A percentile compares a stretch with the other conserved stretches of the same genome.
These are phyloP conservation scores for Xanthoceras sorbifolium DNA, from an alignment of 345 rosid species.

Conservation along the genomic window DNA sequence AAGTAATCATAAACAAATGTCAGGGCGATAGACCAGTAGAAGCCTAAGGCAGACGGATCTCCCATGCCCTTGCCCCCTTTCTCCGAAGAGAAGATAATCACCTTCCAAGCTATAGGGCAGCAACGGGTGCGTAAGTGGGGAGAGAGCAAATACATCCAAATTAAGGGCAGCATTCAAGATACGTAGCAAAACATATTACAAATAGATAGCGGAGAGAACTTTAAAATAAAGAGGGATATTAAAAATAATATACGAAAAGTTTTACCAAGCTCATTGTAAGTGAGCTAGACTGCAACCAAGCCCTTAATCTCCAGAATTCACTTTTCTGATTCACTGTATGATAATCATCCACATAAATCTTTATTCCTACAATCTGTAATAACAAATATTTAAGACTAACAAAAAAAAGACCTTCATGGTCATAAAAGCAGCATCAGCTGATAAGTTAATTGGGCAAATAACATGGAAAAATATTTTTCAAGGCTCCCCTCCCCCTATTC, in stretches of 20 bases:
- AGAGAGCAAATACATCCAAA: background rate
- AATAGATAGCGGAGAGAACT: background rate
- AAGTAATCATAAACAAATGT: too few species aligned
- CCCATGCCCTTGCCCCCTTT: too few species aligned
- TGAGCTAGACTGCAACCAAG: constrained; percentile 93
- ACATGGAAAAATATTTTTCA: background rate
- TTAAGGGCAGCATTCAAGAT: background rate
- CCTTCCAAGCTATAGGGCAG: too few species aligned
- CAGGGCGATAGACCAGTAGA: too few species aligned
- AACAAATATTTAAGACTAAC: constrained; percentile 27
- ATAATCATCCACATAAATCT: constrained; percentile 98
- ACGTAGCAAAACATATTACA: background rate
- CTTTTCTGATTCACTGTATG: constrained; percentile 75
- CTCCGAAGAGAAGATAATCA: too few species aligned
- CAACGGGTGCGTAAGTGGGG: background rate
- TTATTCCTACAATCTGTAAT: constrained; percentile 86
- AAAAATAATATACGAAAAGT: constrained; percentile 73
- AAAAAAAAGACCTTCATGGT: background rate
- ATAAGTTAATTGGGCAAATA: background rate
- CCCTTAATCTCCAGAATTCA: constrained; percentile 89
- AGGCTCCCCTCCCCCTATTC: background rate
- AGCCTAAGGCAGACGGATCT: too few species aligned
- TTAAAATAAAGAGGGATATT: background rate
- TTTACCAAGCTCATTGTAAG: constrained; percentile 99
- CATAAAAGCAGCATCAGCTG: constrained; percentile 10